Percentiles rank a stretch among this genome's conserved stretches.
These are phyloP conservation scores for Penicillium flavigenum DNA, from an alignment of 495 filamentous ascomycete species.

Conservation along the genomic window DNA sequence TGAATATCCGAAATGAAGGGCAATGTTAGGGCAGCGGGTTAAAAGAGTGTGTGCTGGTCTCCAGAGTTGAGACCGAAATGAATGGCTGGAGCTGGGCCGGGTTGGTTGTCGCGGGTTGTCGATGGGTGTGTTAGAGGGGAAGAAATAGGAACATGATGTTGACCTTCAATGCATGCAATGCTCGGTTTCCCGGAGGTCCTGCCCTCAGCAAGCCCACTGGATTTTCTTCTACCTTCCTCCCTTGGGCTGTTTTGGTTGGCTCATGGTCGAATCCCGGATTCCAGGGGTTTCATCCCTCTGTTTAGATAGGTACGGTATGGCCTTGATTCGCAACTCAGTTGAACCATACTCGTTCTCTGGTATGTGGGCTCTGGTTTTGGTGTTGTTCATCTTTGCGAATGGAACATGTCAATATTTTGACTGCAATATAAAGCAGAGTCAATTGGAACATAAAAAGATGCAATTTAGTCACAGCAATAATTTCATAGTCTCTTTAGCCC, in stretches of 20 bases:
- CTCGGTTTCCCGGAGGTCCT: neutral
- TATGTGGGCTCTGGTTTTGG: neutral
- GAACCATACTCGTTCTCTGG: conserved; percentile 2
- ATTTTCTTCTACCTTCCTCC: conserved; percentile 5
- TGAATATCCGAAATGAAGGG: neutral
- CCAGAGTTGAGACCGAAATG: conserved; percentile 14
- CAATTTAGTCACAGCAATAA: too few species aligned
- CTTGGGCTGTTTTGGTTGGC: conserved; percentile 8
- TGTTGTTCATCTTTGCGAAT: neutral
- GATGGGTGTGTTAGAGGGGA: conserved; percentile 13
- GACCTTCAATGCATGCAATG: neutral
- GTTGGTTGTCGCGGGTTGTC: conserved; percentile 12
- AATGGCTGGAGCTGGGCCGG: conserved; percentile 26
- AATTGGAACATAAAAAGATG: too few species aligned
- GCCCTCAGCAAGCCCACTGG: neutral
- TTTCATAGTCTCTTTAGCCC: too few species aligned
- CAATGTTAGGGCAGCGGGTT: neutral
- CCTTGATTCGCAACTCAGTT: neutral
- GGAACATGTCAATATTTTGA: neutral
- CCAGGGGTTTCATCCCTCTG: conserved; percentile 18
- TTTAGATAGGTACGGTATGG: neutral
- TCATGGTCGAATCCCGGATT: conserved; percentile 7
- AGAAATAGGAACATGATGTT: neutral
- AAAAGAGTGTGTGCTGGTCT: conserved; percentile 11
- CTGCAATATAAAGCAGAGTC: neutral